phyloP scores from a whole-genome alignment of 148 eudicot species.

The Heliamphora exappendiculata region DNA sequence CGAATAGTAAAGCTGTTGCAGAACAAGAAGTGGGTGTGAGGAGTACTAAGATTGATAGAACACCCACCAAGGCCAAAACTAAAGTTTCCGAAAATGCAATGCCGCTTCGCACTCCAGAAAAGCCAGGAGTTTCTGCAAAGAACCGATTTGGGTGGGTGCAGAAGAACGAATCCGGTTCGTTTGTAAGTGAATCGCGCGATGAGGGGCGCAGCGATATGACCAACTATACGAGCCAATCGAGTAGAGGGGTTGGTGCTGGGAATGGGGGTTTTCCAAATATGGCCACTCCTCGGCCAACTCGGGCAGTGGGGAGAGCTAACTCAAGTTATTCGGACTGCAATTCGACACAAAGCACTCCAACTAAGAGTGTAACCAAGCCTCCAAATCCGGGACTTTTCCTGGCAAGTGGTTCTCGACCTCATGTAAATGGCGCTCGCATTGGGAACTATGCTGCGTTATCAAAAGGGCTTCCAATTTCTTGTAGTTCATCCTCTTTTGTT shows the following conservation, averaged over 20 bases:
- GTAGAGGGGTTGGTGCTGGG: constrained; percentile 13
- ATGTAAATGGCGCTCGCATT: constrained; percentile 35
- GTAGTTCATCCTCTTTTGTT: constrained; percentile 29
- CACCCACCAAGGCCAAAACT: constrained; percentile 60
- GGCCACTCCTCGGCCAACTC: constrained; percentile 49
- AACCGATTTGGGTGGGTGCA: constrained; percentile 54
- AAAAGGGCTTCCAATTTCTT: constrained; percentile 47
- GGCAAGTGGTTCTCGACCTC: constrained; percentile 40
- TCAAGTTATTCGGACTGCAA: constrained; percentile 39
- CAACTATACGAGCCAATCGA: constrained; percentile 16
- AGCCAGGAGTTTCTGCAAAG: constrained; percentile 31
- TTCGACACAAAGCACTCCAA: constrained; percentile 66
- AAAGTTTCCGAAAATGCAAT: constrained; percentile 22
- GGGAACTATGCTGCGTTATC: constrained; percentile 44
- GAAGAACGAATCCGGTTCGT: constrained; percentile 27
- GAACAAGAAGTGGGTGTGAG: constrained; percentile 37
- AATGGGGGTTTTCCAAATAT: constrained; percentile 23
- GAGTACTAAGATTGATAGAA: constrained; percentile 33
- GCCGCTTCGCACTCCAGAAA: constrained; percentile 66
- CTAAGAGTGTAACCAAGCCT: constrained; percentile 82
- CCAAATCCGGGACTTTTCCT: constrained; percentile 51
- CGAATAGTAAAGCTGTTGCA: constrained; percentile 17
- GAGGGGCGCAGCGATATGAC: constrained; percentile 27
- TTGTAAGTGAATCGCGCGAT: constrained; percentile 24
- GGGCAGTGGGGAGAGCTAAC: constrained; percentile 28